Percentiles rank a stretch among this genome's conserved stretches.
Conservation (phyloP, 805 yeast species). For the Candida vartiovaarae region DNA sequence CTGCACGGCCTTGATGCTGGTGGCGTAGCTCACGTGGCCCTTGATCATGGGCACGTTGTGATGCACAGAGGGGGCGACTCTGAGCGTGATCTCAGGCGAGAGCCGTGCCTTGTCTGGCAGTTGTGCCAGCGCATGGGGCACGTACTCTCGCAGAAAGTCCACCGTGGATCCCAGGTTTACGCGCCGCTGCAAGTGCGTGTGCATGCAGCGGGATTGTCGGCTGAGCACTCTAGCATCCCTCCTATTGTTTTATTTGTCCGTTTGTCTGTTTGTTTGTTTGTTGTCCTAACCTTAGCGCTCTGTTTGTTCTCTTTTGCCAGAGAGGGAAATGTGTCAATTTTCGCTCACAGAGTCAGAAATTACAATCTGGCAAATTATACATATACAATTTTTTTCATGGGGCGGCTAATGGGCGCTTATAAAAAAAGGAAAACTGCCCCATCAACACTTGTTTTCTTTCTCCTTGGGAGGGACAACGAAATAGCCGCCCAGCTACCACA, state of each 20-base stretch:
- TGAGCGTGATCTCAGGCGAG: conserved; percentile 39
- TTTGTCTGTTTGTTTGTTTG: too few relatives aligned
- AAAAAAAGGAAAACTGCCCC: too few relatives aligned
- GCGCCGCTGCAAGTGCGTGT: not conserved
- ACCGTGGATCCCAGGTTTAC: conserved; percentile 50
- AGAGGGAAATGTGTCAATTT: too few relatives aligned
- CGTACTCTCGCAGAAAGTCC: conserved; percentile 36
- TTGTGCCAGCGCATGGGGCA: conserved; percentile 44
- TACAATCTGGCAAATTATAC: too few relatives aligned
- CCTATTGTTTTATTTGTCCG: not conserved
- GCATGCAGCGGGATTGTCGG: not conserved
- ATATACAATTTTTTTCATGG: too few relatives aligned
- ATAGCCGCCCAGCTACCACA: too few relatives aligned
- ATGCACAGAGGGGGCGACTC: conserved; percentile 47
- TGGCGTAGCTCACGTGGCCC: conserved; percentile 49
- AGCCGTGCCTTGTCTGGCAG: conserved; percentile 39
- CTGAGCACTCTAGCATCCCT: not conserved
- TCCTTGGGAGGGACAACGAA: too few relatives aligned
- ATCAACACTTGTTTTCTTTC: too few relatives aligned
- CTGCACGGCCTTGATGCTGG: conserved; percentile 51
- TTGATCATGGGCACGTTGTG: conserved; percentile 47
- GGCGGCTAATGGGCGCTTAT: too few relatives aligned
- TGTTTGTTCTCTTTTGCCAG: too few relatives aligned
- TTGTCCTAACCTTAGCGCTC: too few relatives aligned
- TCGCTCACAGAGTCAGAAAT: too few relatives aligned